phyloP scores from a whole-genome alignment of 148 eudicot genomes.

The Spergularia marina region DNA sequence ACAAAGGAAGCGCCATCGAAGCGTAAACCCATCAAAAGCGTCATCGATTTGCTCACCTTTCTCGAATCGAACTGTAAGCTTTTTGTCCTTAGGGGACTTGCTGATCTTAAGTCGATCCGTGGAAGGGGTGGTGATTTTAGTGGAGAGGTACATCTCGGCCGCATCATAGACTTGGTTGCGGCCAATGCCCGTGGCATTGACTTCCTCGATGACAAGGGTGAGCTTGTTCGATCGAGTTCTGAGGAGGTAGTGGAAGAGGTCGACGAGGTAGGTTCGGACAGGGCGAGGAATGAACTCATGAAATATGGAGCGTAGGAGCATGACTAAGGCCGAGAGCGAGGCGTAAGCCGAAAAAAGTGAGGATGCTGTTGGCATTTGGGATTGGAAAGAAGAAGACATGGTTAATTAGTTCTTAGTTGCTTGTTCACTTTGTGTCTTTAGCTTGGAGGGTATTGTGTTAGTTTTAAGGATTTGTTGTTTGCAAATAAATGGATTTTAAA shows the following conservation, averaged over 20 bases:
- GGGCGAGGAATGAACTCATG: conserved; percentile 43
- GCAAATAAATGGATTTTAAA: no score
- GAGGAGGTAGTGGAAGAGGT: conserved; percentile 28
- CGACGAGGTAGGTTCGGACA: conserved; percentile 28
- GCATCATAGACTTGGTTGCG: conserved; percentile 53
- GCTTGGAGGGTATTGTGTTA: no score
- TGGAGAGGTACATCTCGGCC: conserved; percentile 46
- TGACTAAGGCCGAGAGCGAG: conserved; percentile 38
- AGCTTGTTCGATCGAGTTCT: conserved; percentile 20
- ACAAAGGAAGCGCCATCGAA: conserved; percentile 42
- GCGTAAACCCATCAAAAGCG: conserved; percentile 18
- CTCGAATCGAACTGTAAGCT: conserved; percentile 39
- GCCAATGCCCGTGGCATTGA: conserved; percentile 23
- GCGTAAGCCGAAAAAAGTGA: conserved; percentile 60
- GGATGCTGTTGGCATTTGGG: conserved; percentile 37
- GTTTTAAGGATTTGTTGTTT: no score
- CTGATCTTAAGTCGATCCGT: conserved; percentile 41
- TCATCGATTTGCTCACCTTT: conserved; percentile 39
- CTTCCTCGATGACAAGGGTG: conserved; percentile 53
- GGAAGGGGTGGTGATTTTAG: conserved; percentile 38
- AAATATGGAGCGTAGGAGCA: conserved; percentile 50
- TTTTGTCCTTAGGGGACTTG: conserved; percentile 45
- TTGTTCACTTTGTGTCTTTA: no score
- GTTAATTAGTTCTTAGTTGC: no score
- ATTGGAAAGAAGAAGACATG: conserved; percentile 30